Base-by-base conservation (phyloP, 2,329 filamentous ascomycete genomes). In the Claviceps digitariae region DNA sequence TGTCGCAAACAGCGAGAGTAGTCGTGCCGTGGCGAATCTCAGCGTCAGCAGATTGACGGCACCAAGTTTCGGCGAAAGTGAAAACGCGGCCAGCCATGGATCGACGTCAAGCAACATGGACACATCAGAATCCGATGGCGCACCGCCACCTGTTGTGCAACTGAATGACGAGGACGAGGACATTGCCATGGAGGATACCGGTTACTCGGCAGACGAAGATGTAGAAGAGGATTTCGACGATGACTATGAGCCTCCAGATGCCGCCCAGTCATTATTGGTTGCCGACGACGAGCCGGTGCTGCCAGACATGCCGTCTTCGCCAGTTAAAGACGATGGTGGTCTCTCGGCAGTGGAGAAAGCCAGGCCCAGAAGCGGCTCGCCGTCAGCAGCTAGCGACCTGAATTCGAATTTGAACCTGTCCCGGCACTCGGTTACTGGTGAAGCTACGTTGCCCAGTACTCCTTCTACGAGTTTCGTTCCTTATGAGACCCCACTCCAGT, bases 401-500 rank as follows among this genome's bases (percentile, higher is more conserved):
- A 23, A 41, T 12, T 20, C 44, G 6, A 38, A n/a, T n/a, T 7
- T 17, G 15, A n/a, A 17, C 8, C 15, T 38, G 2, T 9, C 17
- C 12, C 12, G 6, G 40, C n/a, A 9, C 13, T 21, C 27, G 27
- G 36, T 31, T 17, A 47, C 3, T 49, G 45, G n/a, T 44, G 48
- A 55, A 55, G 57, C 29, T 64, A 58, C 55, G 61, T 64, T 54
- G 55, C 59, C 56, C 27, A 40, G 56, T 20, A 43, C 41, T 34
- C 23, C 52, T 12, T 57, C 44, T 38, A 59, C 62, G 20, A 56
- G 59, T 31, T 71, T 69, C 54, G 53, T 67, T 36, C 83, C 89
- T 2, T 98, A 98, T 69, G 77, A 86, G 64, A 95, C 89, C 64
- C 87, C 90, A 34, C 74, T 98, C 56, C 82, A 80, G 60, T 79